Conservation (phyloP, 352 stramenopile genomes). For the Globisporangium cystogenes region DNA sequence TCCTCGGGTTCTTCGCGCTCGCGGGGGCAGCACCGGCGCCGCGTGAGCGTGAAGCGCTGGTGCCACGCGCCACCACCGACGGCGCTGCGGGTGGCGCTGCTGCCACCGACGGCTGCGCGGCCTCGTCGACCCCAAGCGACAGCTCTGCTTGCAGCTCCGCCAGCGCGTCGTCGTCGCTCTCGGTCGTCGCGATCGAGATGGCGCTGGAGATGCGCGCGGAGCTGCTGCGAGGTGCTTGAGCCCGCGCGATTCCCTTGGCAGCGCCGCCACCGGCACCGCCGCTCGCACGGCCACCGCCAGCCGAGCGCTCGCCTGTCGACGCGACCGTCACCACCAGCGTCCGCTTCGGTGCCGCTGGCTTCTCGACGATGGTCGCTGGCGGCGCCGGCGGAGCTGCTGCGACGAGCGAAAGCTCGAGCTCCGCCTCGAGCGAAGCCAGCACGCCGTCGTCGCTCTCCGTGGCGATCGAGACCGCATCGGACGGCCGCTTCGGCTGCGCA, state of each 20-base stretch:
- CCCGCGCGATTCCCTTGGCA: neutral
- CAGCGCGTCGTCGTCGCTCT: conserved; percentile 25
- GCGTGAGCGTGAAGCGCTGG: too few species aligned
- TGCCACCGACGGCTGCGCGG: neutral
- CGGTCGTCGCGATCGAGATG: conserved; percentile 17
- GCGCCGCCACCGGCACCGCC: neutral
- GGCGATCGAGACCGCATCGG: conserved; percentile 1
- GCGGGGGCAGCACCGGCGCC: neutral
- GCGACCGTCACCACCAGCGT: neutral
- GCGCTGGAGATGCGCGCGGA: conserved; percentile 5
- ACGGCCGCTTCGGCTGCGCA: neutral
- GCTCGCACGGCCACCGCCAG: neutral
- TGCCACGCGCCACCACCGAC: too few species aligned
- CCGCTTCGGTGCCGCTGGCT: neutral
- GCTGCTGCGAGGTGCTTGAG: neutral
- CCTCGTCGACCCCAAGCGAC: conserved; percentile 1
- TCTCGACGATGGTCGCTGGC: neutral
- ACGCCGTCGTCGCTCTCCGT: conserved; percentile 9
- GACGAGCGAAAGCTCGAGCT: conserved; percentile 6
- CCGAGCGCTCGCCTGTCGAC: neutral
- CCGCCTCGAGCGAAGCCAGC: conserved; percentile 7
- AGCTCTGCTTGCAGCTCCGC: conserved; percentile 29
- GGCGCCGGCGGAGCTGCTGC: neutral
- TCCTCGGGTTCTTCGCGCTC: neutral
- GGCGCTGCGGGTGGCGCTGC: neutral